Evolutionary conservation across 2,329 filamentous ascomycete species (phyloP).

Genomic region (Ophiostoma ulmi): DNA sequence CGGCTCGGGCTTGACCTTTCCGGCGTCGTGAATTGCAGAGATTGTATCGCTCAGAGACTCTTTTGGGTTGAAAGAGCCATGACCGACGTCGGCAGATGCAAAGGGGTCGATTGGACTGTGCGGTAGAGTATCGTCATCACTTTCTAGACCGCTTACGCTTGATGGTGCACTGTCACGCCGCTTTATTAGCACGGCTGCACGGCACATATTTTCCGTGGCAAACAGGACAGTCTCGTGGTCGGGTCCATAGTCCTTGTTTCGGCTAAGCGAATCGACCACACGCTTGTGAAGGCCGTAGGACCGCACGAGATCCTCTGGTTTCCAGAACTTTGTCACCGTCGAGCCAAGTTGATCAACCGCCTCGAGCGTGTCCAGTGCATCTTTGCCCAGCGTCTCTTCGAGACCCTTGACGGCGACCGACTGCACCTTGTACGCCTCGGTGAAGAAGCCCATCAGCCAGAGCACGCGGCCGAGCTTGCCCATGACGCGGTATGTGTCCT

Average conservation of each 20-base stretch:
- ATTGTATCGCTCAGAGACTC: neutral
- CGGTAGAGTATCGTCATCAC: neutral
- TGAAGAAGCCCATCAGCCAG: neutral
- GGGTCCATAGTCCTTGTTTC: neutral
- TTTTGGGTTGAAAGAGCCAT: neutral
- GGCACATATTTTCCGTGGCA: constrained; percentile 16
- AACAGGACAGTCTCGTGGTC: constrained; percentile 10
- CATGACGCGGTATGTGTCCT: constrained; percentile 12
- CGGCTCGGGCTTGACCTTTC: neutral
- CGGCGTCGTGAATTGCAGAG: neutral
- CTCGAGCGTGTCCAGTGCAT: constrained; percentile 13
- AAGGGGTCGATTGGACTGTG: neutral
- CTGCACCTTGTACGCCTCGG: neutral
- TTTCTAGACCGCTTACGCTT: neutral
- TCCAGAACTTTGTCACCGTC: constrained; percentile 13
- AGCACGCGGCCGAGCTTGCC: constrained; percentile 8
- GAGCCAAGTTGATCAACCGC: neutral
- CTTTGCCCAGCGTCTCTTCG: constrained; percentile 1
- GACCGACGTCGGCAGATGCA: neutral
- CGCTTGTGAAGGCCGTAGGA: constrained; percentile 13
- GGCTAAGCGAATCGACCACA: constrained; percentile 8
- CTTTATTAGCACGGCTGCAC: constrained; percentile 1
- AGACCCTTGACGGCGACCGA: neutral
- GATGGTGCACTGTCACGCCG: neutral
- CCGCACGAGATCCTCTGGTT: neutral